A percentile compares a stretch with the other conserved stretches of the same genome.
Evolutionary conservation across 2,329 filamentous ascomycete species (phyloP).

Genomic region (Cadophora luteo-olivacea): DNA sequence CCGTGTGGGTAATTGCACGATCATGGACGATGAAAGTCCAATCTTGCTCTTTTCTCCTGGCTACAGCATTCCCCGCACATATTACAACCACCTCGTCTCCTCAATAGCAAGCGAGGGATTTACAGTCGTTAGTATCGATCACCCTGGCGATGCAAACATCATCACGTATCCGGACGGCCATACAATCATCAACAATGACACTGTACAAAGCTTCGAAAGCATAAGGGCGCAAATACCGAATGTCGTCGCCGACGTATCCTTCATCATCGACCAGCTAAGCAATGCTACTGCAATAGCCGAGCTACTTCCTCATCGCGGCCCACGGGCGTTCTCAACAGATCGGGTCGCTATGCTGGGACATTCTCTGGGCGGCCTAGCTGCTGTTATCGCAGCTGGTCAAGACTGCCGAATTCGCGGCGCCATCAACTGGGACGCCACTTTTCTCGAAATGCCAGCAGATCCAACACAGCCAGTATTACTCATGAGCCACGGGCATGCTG

Average conservation of each 20-base stretch:
- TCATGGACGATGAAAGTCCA: neutral
- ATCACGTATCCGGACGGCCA: neutral
- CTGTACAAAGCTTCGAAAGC: neutral
- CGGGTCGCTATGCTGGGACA: neutral
- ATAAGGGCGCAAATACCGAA: neutral
- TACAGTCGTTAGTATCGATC: neutral
- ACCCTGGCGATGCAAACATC: constrained; percentile 1
- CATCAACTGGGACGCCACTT: neutral
- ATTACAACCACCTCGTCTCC: neutral
- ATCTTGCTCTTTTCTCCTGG: neutral
- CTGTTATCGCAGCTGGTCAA: neutral
- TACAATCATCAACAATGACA: neutral
- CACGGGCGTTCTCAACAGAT: neutral
- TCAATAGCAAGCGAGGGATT: neutral
- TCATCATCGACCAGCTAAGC: neutral
- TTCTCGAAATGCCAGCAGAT: neutral
- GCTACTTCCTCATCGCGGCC: neutral
- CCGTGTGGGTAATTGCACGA: neutral
- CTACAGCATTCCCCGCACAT: neutral
- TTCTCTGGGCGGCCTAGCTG: neutral
- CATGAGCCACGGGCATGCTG: neutral
- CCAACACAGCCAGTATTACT: neutral
- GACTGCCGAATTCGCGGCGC: neutral
- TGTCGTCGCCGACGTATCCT: neutral
- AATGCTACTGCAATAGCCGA: neutral